Percentiles rank a stretch among this genome's conserved stretches.
Conservation (phyloP, 2,329 filamentous ascomycete species). For the Aquanectria penicillioides region DNA sequence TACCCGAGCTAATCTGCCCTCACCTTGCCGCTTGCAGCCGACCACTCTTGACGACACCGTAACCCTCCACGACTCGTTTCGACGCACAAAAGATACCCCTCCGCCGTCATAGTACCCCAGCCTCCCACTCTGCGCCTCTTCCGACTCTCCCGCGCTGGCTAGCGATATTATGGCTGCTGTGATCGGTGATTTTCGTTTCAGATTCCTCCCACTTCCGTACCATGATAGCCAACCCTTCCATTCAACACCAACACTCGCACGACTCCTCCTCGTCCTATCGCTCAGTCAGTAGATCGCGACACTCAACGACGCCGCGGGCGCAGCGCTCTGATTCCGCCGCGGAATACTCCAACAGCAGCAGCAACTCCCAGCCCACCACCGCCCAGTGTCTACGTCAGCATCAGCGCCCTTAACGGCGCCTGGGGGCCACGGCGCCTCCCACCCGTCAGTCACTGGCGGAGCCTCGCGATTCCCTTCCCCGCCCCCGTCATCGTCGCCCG, state of each 20-base stretch:
- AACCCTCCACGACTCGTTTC: conserved; percentile 28
- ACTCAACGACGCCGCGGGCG: conserved; percentile 43
- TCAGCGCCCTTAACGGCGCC: conserved; percentile 33
- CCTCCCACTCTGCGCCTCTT: background rate
- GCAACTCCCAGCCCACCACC: conserved; percentile 22
- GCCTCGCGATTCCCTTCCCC: conserved; percentile 64
- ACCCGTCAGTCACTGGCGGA: conserved; percentile 49
- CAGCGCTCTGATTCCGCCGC: conserved; percentile 34
- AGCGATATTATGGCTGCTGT: conserved; percentile 69
- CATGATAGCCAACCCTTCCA: conserved; percentile 68
- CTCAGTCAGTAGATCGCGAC: conserved; percentile 44
- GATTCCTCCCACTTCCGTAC: conserved; percentile 76
- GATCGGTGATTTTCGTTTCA: conserved; percentile 77
- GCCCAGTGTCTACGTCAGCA: conserved; percentile 18
- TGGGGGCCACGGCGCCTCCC: conserved; percentile 35
- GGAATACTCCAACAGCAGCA: conserved; percentile 31
- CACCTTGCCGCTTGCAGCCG: conserved; percentile 32
- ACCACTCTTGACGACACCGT: conserved; percentile 32
- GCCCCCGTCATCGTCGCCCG: conserved; percentile 63
- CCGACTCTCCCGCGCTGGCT: conserved; percentile 15
- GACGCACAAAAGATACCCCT: conserved; percentile 34
- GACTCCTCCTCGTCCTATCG: conserved; percentile 46
- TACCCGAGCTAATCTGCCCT: conserved; percentile 35
- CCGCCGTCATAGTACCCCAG: conserved; percentile 17
- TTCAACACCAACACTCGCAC: conserved; percentile 57